Conservation (phyloP, 768 basidiomycete genomes). For the Pulveroboletus sp. region DNA sequence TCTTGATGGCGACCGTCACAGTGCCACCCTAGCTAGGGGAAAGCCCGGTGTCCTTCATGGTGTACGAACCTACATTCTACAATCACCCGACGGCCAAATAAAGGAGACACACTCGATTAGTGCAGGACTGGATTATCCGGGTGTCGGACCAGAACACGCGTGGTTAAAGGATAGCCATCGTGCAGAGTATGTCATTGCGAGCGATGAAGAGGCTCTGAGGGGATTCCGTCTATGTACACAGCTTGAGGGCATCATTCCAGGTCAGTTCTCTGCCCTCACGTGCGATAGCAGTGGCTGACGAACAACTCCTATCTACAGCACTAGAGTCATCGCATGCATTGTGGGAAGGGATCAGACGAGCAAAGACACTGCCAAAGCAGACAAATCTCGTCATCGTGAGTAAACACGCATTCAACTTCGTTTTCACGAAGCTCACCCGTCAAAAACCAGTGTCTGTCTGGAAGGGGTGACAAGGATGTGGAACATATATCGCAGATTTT, state of each 20-base stretch:
- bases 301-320: slow-evolving; percentile 40
- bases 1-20: slow-evolving; percentile 79
- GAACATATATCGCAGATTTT: slow-evolving; percentile 92
- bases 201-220: slow-evolving; percentile 88
- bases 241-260: slow-evolving; percentile 94
- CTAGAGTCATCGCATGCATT: slow-evolving; percentile 95
- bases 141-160: slow-evolving; percentile 97
- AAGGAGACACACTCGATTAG: slow-evolving; percentile 96
- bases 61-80: slow-evolving; percentile 91
- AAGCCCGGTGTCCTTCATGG: slow-evolving; percentile 94
- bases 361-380: slow-evolving; percentile 79
- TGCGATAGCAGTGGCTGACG: not conserved
- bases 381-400: slow-evolving; percentile 87
- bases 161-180: slow-evolving; percentile 94
- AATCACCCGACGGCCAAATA: slow-evolving; percentile 86
- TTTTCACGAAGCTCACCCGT: not conserved
- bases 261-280: slow-evolving; percentile 34
- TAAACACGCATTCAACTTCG: not conserved
- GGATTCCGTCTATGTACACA: slow-evolving; percentile 92
- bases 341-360: slow-evolving; percentile 85
- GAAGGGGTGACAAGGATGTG: slow-evolving; percentile 98
- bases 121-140: slow-evolving; percentile 95
- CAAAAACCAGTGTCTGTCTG: slow-evolving; percentile 72
- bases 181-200: slow-evolving; percentile 92
- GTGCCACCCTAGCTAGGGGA: slow-evolving; percentile 89